Base-by-base conservation (phyloP, 2,329 filamentous ascomycete species). In the Fonsecaea nubica region DNA sequence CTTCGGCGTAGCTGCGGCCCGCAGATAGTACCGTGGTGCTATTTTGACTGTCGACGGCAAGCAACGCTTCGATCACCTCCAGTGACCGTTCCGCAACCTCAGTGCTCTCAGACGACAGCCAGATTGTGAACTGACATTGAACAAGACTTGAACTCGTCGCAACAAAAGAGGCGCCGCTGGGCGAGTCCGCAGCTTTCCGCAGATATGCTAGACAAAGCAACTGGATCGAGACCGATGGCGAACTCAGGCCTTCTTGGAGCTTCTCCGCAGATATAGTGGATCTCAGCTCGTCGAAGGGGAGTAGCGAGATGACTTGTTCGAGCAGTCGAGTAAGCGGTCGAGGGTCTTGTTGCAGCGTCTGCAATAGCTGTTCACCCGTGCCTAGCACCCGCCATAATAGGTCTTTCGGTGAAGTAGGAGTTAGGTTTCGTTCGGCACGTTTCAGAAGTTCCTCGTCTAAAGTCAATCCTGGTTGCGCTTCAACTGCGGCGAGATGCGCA, bases 141-240 rank as follows among this genome's bases (percentile, higher is more conserved):
- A 89, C 81, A 4, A 87, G 78, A n/a, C 81, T 81, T 7, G 84
- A 81, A 67, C 85, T 81, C 15, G 83, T 83, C 13, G 86, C 87
- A 35, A 89, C 81, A 56, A 84, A 84, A 21, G 86, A 86, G 25
- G 85, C 84, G 77, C 89, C 84, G 53, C 80, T 82, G 5, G 81
- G 77, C 42, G 77, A 80, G 13, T 76, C 70, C 8, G 82, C 80
- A 3, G 87, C 87, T 72, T 89, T 89, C 40, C 79, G 79, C 48
- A 90, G 76, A 40, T 89, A 74, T 1, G 82, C 81, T 8, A 89
- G 77, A 58, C 85, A 83, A 25, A 89, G 77, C 5, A 81, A 74
- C 69, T 89, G 87, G 73, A 88, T 84, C 0, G 85, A 82, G 76
- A 72, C 80, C 72, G 69, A 85, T 56, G 77, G 82, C 64, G 80